Conservation (phyloP, 768 basidiomycete genomes). For the Rhodotorula kratochvilovae region DNA sequence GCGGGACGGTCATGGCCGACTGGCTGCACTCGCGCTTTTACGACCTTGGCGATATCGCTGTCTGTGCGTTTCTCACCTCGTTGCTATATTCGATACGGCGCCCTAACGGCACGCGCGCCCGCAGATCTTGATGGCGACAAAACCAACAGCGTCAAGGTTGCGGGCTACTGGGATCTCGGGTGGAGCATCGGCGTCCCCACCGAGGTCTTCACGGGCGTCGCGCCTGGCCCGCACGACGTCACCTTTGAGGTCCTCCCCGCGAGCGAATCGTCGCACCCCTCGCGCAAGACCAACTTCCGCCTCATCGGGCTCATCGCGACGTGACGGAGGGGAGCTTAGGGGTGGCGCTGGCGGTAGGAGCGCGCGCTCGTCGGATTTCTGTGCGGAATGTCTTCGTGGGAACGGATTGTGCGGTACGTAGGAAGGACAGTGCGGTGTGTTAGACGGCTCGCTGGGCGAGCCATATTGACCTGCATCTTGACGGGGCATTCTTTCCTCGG, state of each 20-base stretch:
- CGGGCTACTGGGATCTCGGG: conserved; percentile 32
- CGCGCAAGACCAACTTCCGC: conserved; percentile 22
- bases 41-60: conserved; percentile 30
- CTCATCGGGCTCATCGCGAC: conserved; percentile 26
- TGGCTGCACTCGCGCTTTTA: conserved; percentile 32
- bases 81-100: no score
- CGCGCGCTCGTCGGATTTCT: no score
- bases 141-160: conserved; percentile 8
- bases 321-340: neutral
- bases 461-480: no score
- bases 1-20: conserved; percentile 23
- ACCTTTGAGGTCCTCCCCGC: conserved; percentile 28
- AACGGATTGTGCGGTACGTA: no score
- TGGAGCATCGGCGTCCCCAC: conserved; percentile 37
- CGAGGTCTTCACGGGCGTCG: conserved; percentile 13
- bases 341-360: no score
- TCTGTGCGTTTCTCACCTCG: conserved; percentile 21
- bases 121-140: conserved; percentile 28
- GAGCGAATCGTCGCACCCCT: conserved; percentile 22
- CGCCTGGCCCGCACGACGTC: conserved; percentile 18
- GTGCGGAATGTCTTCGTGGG: no score
- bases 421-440: no score
- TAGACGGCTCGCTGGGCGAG: no score
- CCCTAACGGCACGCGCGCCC: neutral
- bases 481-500: no score